Evolutionary conservation across 306 rosid genomes (phyloP), one percentile per base, ranked within the genome.

Genomic region (Sicyos baderoa): DNA sequence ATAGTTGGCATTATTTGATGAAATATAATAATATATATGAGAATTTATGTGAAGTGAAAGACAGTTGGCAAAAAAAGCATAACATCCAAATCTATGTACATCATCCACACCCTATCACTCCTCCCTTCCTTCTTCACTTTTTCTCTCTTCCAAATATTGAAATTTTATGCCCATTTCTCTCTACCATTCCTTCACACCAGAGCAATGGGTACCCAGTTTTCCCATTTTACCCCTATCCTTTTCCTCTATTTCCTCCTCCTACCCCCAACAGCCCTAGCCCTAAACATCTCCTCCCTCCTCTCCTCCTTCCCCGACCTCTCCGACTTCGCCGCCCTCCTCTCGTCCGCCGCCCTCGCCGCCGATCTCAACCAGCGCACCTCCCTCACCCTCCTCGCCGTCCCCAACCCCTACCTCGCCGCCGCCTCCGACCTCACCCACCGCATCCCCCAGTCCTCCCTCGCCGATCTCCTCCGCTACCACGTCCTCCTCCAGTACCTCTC

Each of bases 401-500:
- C 99, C 0, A 94, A 94, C 66, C 5, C 85, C 7, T 77, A 61
- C 75, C 84, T 94, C 61, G 75, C 87, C 66, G 19, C 83, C 73
- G 56, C 86, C 48, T 70, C 77, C 60, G 83, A 74, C 27, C 83
- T 85, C 85, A 84, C 85, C 74, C 85, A 70, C 81, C 90, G 74
- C 53, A 82, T 88, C 76, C 65, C 96, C 7, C 71, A 85, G 1
- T 68, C 88, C 54, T 77, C 89, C 55, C 84, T 90, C 49, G 78
- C 90, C 67, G 97, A 90, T 59, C 73, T 94, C 82, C 88, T 94
- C 78, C 99, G 99, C 77, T 90, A 90, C 85, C 96, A 94, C 67
- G 85, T 94, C 65, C 99, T 94, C 75, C 96, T 90, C 45, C 85
- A 88, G 17, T 90, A 85, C 86, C 76, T 90, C 77, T 84, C 99